A percentile compares a stretch with the other conserved stretches of the same genome.
phyloP scores from a whole-genome alignment of 768 basidiomycete genomes.

The Pleurotus giganteus region DNA sequence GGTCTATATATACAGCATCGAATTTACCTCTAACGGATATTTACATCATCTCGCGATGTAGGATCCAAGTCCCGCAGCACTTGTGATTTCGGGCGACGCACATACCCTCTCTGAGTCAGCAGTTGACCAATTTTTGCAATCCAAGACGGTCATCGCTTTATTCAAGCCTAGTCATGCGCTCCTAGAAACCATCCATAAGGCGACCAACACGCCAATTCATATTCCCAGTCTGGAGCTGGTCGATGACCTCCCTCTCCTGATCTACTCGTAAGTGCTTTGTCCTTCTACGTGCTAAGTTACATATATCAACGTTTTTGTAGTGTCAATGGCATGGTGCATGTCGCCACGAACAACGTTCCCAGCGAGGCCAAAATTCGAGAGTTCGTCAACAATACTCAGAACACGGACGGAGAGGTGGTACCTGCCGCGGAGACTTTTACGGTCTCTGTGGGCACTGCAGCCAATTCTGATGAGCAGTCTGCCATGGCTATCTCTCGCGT shows the following conservation, averaged over 20 bases:
- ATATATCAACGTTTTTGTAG: background rate
- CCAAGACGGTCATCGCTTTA: background rate
- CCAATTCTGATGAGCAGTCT: background rate
- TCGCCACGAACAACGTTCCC: background rate
- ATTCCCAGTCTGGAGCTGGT: background rate
- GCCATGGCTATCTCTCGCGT: background rate
- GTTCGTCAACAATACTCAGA: background rate
- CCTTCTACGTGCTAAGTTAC: background rate
- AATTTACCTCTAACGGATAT: background rate
- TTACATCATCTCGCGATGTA: background rate
- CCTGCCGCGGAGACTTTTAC: background rate
- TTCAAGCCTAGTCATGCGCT: background rate
- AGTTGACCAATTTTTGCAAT: background rate
- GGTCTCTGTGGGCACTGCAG: background rate
- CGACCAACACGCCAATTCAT: background rate
- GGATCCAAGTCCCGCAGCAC: background rate
- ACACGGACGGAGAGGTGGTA: background rate
- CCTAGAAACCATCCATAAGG: background rate
- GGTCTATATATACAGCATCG: background rate
- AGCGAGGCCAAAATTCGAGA: background rate
- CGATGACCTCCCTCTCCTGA: background rate
- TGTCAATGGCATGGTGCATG: background rate
- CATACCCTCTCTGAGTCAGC: background rate
- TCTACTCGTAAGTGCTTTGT: background rate
- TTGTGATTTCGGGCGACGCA: background rate